Base-by-base conservation (phyloP, 495 filamentous ascomycete genomes). In the Daldinia bambusicola region DNA sequence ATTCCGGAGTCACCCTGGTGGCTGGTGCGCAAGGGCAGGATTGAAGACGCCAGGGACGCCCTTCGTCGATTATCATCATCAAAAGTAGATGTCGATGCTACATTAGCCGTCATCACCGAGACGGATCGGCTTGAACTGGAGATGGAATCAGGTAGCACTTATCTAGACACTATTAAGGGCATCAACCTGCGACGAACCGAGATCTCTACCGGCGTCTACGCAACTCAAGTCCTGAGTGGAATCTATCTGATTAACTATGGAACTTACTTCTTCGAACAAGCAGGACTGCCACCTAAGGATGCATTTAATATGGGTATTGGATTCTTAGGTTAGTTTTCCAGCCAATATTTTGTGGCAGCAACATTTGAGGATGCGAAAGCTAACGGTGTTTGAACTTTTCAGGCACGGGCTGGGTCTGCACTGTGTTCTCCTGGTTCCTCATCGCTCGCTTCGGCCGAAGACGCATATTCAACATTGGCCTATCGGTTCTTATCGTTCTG, bases 1-100 rank as follows among this genome's bases (percentile, higher is more conserved):
- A 85, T 85, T 4, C 89, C 90, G 0, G 90, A 89, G 71, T 86
- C 80, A 16, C 90, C 89, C 2, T 91, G 88, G 87, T 90, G 85
- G 83, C 75, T 88, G 4, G 83, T 89, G 8, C 84, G 88, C 2
- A 85, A 89, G 61, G 88, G 86, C 20, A 79, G 82, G 0, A 63
- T 80, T 3, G 80, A 82, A 1, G 84, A 86, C 16, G 88, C 88
- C 0, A 76, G 82, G 59, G 61, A 74, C 10, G 81, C 82, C 7
- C 68, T 89, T 55, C 72, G 76, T 26, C 75, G 80, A 38, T 76
- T 88, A 63, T 80, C 71, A 53, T 73, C 77, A 18, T 61, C 77
- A 62, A 80, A 77, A 71, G 82, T 76, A 67, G 41, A 83, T 62
- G 63, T 82, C 20, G 70, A 78, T 10, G 73, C 79, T 51, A 81